A percentile compares a stretch with the other conserved stretches of the same genome.
Conservation (phyloP, 345 rosid genomes). For the Sisymbrium altissimum region DNA sequence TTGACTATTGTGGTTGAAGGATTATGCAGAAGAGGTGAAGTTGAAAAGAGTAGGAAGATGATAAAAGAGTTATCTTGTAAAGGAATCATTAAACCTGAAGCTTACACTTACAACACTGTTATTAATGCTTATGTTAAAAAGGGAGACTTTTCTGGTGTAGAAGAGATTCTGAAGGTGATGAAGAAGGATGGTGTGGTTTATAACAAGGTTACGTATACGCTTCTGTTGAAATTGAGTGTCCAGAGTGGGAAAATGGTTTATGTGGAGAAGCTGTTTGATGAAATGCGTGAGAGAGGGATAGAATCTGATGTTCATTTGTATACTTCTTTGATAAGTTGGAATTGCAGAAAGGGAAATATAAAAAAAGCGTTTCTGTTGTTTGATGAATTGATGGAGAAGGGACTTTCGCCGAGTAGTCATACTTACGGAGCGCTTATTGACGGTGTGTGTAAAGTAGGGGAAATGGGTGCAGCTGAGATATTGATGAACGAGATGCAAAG, state of each 20-base stretch:
- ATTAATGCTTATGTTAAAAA: conserved; percentile 54
- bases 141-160: conserved; percentile 47
- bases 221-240: conserved; percentile 45
- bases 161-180: conserved; percentile 58
- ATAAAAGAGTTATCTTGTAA: conserved; percentile 40
- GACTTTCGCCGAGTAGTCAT: conserved; percentile 54
- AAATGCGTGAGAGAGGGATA: conserved; percentile 65
- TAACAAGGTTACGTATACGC: conserved; percentile 60
- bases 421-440: conserved; percentile 71
- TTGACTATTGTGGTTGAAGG: conserved; percentile 64
- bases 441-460: conserved; percentile 79
- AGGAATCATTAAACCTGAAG: conserved; percentile 66
- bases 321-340: conserved; percentile 56
- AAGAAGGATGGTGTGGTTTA: conserved; percentile 46
- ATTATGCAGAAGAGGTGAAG: conserved; percentile 59
- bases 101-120: conserved; percentile 65
- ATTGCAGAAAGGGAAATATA: conserved; percentile 51
- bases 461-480: conserved; percentile 69
- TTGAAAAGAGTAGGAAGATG: conserved; percentile 49
- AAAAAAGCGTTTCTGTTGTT: conserved; percentile 65
- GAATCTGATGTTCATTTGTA: conserved; percentile 54
- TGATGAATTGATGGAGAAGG: conserved; percentile 68
- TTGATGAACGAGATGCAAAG: conserved; percentile 73
- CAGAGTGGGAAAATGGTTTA: conserved; percentile 42
- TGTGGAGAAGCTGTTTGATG: conserved; percentile 64